These are phyloP conservation scores for Suhomyces xylopsoci DNA, from an alignment of 805 yeast genomes.

Conservation along the genomic window DNA sequence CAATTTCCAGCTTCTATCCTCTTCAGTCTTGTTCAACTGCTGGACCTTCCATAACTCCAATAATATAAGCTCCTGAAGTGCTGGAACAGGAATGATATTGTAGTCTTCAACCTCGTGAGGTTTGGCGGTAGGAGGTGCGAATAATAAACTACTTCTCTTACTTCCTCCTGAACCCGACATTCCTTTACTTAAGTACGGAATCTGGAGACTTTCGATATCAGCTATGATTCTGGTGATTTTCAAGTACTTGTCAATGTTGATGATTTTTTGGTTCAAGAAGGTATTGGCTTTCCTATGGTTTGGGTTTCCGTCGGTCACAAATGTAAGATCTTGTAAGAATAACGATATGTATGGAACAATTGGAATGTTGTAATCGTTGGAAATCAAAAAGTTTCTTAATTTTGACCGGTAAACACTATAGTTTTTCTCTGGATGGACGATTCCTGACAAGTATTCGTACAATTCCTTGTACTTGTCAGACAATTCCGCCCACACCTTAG, in stretches of 20 bases:
- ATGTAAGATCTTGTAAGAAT: conserved; percentile 75
- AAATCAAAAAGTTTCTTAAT: conserved; percentile 50
- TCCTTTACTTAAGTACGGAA: conserved; percentile 44
- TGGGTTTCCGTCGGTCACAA: conserved; percentile 79
- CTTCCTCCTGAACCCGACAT: conserved; percentile 7
- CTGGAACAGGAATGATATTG: conserved; percentile 38
- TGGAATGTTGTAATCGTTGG: conserved; percentile 53
- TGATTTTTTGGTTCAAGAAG: conserved; percentile 54
- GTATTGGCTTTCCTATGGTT: conserved; percentile 60
- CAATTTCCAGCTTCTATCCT: conserved; percentile 70
- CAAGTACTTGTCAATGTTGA: conserved; percentile 72
- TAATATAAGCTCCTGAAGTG: conserved; percentile 57
- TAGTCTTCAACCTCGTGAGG: conserved; percentile 29
- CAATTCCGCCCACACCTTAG: conserved; percentile 56
- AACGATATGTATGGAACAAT: conserved; percentile 74
- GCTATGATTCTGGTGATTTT: conserved; percentile 65
- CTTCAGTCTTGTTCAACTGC: conserved; percentile 55
- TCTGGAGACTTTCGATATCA: conserved; percentile 66
- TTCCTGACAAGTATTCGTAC: conserved; percentile 60
- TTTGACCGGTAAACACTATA: conserved; percentile 66
- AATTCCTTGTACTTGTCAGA: conserved; percentile 59
- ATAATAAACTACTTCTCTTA: conserved; percentile 25
- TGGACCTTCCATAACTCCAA: conserved; percentile 70
- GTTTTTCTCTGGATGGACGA: conserved; percentile 74
- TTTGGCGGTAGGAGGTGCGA: conserved; percentile 12